Conservation (phyloP, 1,284 basidiomycete genomes). For the Trichosporon coremiiforme region DNA sequence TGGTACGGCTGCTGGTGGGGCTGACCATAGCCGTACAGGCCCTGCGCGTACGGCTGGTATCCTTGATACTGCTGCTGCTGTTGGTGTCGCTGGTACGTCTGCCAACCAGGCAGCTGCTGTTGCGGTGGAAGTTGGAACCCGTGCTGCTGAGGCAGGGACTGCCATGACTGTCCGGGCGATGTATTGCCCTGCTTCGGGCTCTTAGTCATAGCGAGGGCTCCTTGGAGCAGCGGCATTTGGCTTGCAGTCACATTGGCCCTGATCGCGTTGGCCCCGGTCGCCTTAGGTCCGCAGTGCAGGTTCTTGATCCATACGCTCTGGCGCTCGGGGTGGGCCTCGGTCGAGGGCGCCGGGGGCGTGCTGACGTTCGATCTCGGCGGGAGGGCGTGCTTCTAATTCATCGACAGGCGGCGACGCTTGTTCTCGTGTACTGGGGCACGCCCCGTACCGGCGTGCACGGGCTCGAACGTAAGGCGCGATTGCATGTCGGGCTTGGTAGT, state of each 20-base stretch:
- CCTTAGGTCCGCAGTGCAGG: background rate
- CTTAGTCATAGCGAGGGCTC: background rate
- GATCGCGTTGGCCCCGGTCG: background rate
- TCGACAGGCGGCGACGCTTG: background rate
- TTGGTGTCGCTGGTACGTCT: background rate
- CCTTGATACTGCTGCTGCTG: background rate
- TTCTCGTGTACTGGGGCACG: background rate
- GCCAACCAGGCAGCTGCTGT: background rate
- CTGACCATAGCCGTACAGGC: background rate
- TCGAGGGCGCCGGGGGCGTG: background rate
- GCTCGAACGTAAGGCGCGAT: background rate
- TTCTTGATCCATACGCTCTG: background rate
- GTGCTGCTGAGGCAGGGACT: too few species aligned
- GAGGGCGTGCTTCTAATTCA: background rate
- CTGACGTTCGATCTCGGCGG: background rate
- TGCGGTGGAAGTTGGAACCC: too few species aligned
- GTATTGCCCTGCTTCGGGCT: background rate
- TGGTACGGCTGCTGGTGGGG: too few species aligned
- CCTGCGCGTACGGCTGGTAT: background rate
- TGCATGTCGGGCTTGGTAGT: background rate
- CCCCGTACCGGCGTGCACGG: too few species aligned
- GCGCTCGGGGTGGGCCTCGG: background rate
- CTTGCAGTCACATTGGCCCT: background rate
- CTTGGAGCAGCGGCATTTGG: background rate
- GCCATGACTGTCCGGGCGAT: too few species aligned